Conservation (phyloP, 208 protist genomes). For the Leishmania tropica region DNA sequence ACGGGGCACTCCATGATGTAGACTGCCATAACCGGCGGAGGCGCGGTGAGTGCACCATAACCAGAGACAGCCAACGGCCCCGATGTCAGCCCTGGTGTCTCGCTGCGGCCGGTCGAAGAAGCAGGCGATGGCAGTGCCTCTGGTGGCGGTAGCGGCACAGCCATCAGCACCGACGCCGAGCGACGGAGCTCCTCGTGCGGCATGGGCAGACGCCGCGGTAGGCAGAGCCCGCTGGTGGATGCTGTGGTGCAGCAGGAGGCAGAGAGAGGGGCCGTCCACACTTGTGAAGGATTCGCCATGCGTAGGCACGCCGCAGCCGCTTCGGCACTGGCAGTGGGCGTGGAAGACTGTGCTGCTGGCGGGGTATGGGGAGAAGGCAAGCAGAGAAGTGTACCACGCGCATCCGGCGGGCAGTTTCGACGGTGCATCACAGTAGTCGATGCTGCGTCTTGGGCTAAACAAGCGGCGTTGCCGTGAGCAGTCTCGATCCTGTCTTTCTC, state of each 20-base stretch:
- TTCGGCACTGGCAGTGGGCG: not conserved
- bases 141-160: constrained; percentile 16
- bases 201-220: constrained; percentile 22
- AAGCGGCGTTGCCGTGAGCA: not conserved
- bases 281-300: constrained; percentile 12
- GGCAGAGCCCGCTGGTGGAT: constrained; percentile 6
- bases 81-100: not conserved
- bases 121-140: not conserved
- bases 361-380: not conserved
- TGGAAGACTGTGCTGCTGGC: not conserved
- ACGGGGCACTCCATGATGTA: constrained; percentile 34
- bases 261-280: constrained; percentile 1
- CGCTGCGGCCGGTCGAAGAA: not conserved
- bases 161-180: constrained; percentile 18
- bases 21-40: constrained; percentile 13
- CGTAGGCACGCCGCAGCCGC: constrained; percentile 26
- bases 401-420: not conserved
- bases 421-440: not conserved
- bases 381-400: not conserved
- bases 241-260: not conserved
- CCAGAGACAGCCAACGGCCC: not conserved
- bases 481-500: not conserved
- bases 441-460: not conserved
- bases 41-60: not conserved
- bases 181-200: constrained; percentile 12